A percentile compares a stretch with the other conserved stretches of the same genome.
Evolutionary conservation across 352 stramenopile genomes (phyloP).

Genomic region (Pythium monospermum): DNA sequence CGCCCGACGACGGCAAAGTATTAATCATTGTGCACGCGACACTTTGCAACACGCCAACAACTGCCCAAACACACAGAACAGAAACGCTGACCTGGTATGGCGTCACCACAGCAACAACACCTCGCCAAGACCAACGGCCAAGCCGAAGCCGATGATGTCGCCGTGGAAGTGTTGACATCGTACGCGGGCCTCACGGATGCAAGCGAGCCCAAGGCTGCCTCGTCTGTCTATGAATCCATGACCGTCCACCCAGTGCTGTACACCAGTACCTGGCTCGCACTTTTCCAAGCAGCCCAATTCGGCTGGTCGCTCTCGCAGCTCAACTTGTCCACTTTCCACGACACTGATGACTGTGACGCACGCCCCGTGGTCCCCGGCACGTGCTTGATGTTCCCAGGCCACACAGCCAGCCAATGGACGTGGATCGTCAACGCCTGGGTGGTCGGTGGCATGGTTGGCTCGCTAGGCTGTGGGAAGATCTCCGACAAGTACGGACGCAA

Average conservation of each 20-base stretch:
- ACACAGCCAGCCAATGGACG: constrained; percentile 48
- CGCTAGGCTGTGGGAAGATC: constrained; percentile 28
- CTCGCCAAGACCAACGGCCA: no score
- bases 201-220: no score
- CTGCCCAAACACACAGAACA: no score
- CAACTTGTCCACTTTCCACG: constrained; percentile 43
- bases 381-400: constrained; percentile 59
- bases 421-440: constrained; percentile 51
- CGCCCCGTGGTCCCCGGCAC: constrained; percentile 30
- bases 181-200: no score
- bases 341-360: constrained; percentile 32
- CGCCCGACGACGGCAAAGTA: no score
- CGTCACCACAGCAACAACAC: no score
- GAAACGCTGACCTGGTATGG: no score
- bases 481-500: constrained; percentile 45
- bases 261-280: constrained; percentile 27
- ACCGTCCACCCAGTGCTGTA: constrained; percentile 30
- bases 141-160: no score
- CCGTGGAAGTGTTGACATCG: no score
- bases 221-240: constrained; percentile 13
- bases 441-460: constrained; percentile 45
- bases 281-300: constrained; percentile 44
- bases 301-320: constrained; percentile 55
- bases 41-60: no score
- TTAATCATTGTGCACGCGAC: no score